phyloP scores from a whole-genome alignment of 108 stramenopile species.

The Skeletonema marinoi region DNA sequence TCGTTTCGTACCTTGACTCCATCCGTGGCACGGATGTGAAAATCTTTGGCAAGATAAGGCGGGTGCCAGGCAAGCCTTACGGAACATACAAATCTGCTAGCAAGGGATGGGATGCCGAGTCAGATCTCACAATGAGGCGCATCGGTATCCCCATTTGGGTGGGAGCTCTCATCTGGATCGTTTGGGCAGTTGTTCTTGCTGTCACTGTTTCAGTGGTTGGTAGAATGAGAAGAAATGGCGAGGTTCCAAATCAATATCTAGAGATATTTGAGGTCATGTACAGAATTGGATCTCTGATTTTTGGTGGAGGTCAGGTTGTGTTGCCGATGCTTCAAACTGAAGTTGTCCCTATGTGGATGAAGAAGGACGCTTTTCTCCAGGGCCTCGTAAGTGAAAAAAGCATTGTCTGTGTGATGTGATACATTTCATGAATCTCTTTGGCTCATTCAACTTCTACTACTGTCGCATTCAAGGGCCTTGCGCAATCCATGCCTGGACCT shows the following conservation, averaged over 20 bases:
- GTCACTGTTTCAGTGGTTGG: conserved; percentile 50
- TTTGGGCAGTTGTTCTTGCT: conserved; percentile 67
- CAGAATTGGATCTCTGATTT: conserved; percentile 89
- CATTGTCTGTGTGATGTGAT: too few relatives aligned
- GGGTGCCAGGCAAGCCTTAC: conserved; percentile 11
- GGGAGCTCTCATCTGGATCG: conserved; percentile 62
- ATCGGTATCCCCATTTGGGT: conserved; percentile 80
- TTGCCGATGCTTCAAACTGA: conserved; percentile 93
- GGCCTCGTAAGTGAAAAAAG: conserved; percentile 23
- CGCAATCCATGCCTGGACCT: conserved; percentile 78
- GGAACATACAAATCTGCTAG: conserved; percentile 55
- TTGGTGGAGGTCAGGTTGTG: conserved; percentile 94
- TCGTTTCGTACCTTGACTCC: conserved; percentile 59
- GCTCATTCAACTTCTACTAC: not conserved
- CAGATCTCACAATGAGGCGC: conserved; percentile 62
- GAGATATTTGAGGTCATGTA: conserved; percentile 91
- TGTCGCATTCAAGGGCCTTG: conserved; percentile 46
- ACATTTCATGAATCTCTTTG: too few relatives aligned
- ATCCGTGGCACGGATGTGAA: conserved; percentile 6
- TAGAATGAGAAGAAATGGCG: conserved; percentile 23
- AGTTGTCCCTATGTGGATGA: conserved; percentile 91
- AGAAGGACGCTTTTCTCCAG: conserved; percentile 74
- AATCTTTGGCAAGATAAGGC: not conserved
- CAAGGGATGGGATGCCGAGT: conserved; percentile 65
- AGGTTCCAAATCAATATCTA: conserved; percentile 61